Percentiles rank a stretch among this genome's conserved stretches.
Evolutionary conservation across 345 rosid genomes (phyloP).

Genomic region (Brassica carinata): DNA sequence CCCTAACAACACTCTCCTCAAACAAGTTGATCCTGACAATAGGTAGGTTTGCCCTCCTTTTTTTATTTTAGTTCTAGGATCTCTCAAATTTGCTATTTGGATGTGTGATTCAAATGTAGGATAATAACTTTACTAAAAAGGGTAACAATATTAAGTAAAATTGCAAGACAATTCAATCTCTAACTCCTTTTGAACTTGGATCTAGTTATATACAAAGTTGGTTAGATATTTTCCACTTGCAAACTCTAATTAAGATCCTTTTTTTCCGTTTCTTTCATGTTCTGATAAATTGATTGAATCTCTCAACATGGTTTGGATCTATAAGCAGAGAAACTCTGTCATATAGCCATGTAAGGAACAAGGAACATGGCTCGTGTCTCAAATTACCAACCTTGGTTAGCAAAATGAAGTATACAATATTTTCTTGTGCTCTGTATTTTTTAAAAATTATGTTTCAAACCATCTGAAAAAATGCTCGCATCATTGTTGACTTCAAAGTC

Average conservation of each 20-base stretch:
- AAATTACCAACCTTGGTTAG: constrained; percentile 14
- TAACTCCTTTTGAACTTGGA: not conserved
- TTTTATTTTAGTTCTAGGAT: too few species aligned
- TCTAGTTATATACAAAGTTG: not conserved
- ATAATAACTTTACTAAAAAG: too few species aligned
- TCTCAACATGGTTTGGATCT: constrained; percentile 19
- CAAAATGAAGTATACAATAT: not conserved
- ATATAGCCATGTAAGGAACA: constrained; percentile 24
- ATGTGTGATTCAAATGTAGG: too few species aligned
- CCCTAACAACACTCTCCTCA: too few species aligned
- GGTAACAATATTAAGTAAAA: not conserved
- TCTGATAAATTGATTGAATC: constrained; percentile 4
- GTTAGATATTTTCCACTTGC: not conserved
- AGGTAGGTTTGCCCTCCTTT: too few species aligned
- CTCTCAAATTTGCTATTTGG: too few species aligned
- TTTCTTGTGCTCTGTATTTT: constrained; percentile 23
- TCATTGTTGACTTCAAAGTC: constrained; percentile 8
- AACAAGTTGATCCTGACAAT: too few species aligned
- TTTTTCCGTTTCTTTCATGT: not conserved
- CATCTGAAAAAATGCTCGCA: not conserved
- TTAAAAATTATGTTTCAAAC: constrained; percentile 6
- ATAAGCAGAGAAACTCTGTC: not conserved
- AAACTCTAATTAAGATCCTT: not conserved
- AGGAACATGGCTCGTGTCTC: constrained; percentile 5
- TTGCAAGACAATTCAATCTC: not conserved